A percentile compares a stretch with the other conserved stretches of the same genome.
phyloP scores from a whole-genome alignment of 495 filamentous ascomycete genomes.

The Zalerion maritima region DNA sequence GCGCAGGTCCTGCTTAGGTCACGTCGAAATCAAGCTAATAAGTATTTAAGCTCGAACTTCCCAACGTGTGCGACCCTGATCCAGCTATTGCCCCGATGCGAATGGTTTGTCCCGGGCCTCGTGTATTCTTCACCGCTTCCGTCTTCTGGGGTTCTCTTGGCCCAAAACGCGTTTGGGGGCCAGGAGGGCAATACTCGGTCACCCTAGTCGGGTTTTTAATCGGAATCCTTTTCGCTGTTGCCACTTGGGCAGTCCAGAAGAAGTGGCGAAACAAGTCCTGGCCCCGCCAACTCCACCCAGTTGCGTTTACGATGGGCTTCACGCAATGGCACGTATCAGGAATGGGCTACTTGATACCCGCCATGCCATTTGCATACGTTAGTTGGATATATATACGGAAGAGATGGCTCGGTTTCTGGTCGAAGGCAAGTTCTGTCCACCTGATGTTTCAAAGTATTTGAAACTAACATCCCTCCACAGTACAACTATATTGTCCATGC shows the following conservation, averaged over 20 bases:
- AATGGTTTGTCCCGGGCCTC: too few species aligned
- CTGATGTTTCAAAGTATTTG: neutral
- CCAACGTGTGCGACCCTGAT: too few species aligned
- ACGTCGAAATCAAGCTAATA: too few species aligned
- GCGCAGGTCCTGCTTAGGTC: too few species aligned
- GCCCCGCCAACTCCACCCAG: slow-evolving; percentile 24
- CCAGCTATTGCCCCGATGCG: too few species aligned
- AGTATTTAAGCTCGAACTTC: too few species aligned
- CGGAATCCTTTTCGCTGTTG: slow-evolving; percentile 16
- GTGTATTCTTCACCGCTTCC: slow-evolving; percentile 31
- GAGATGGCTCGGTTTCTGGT: slow-evolving; percentile 23
- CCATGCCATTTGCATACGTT: slow-evolving; percentile 22
- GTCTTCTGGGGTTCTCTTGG: slow-evolving; percentile 32
- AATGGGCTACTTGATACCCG: slow-evolving; percentile 23
- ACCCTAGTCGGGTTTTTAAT: slow-evolving; percentile 25
- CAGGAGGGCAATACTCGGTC: slow-evolving; percentile 20
- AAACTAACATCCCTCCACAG: slow-evolving; percentile 7
- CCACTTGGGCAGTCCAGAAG: slow-evolving; percentile 16
- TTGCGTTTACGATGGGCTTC: slow-evolving; percentile 23
- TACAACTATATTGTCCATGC: slow-evolving; percentile 30
- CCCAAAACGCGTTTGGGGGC: slow-evolving; percentile 27
- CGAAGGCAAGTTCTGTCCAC: slow-evolving; percentile 16
- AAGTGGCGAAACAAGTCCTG: slow-evolving; percentile 16
- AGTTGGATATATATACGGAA: slow-evolving; percentile 24
- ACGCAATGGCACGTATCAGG: slow-evolving; percentile 24